Evolutionary conservation across 1,284 basidiomycete genomes (phyloP), one percentile per base, ranked within the genome.

Genomic region (Prillingera fragicola): DNA sequence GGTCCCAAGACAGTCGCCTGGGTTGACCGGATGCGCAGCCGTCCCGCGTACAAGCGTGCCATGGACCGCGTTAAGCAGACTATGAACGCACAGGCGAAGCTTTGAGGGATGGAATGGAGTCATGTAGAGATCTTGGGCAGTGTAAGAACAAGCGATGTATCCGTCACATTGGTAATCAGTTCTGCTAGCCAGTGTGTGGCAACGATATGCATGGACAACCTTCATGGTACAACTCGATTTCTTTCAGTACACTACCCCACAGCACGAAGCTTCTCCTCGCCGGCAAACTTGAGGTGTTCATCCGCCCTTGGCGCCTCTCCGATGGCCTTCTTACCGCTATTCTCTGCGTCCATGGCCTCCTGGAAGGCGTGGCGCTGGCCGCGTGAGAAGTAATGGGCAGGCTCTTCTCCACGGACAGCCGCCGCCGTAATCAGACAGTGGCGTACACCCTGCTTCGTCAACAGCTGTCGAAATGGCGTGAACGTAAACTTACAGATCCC

Each of bases 401-500:
- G 69, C 33, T 71, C 67, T 41, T 76, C 68, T 3, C 77, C 77
- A 17, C 70, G 70, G 3, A 78, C 81, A 4, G 79, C 76, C 3
- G 71, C 73, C 44, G 76, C 75, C 15, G 77, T 76, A 43, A 85
- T 74, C 38, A 85, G 75, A 13, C 84, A 79, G 60, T 83, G 78
- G 36, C 77, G 73, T 24, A 82, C 75, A 37, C 74, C 73, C 81
- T 83, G 52, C 5, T 3, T 9, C 8, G 45, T 54, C 38, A 53
- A 37, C 38, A 3, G 18, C 12, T 6, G 3, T 8, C 15, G 18
- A 5, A 8, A 6, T 3, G 14, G 17, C 9, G 17, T 8, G 18
- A 26, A 9, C 3, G n/a, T n/a, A 23, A 2, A 82, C 87, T 80
- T 68, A 91, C 87, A 80, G 88, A 60, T 79, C 83, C 70, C 1